Conservation (phyloP, 768 basidiomycete genomes). For the Phaeotremella skinneri region DNA sequence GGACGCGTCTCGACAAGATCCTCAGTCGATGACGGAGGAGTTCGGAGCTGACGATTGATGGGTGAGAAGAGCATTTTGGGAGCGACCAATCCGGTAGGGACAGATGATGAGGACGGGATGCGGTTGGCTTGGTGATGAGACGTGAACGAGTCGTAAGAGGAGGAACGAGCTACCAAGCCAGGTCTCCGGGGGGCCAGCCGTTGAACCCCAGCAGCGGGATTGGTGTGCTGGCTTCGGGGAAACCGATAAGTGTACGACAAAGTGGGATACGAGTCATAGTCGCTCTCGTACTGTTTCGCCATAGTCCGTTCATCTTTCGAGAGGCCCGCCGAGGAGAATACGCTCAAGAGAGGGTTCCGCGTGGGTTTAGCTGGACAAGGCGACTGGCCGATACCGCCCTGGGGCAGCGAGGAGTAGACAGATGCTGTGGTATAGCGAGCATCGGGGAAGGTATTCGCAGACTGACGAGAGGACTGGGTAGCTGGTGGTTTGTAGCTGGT, state of each 20-base stretch:
- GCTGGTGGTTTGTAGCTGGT: conserved; percentile 22
- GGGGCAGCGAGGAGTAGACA: conserved; percentile 5
- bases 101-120: conserved; percentile 36
- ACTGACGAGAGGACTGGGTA: background rate
- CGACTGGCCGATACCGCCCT: conserved; percentile 31
- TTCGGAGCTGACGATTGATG: conserved; percentile 29
- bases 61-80: conserved; percentile 45
- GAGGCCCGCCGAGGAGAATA: conserved; percentile 12
- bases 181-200: conserved; percentile 4
- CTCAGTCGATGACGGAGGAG: conserved; percentile 8
- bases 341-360: conserved; percentile 2
- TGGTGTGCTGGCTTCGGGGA: background rate
- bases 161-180: conserved; percentile 15
- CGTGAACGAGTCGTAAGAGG: conserved; percentile 25
- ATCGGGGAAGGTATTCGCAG: background rate
- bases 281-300: conserved; percentile 5
- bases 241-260: conserved; percentile 2
- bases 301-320: background rate
- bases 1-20: conserved; percentile 8
- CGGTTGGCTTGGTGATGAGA: conserved; percentile 7
- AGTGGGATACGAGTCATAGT: background rate
- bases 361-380: conserved; percentile 12
- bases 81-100: conserved; percentile 40
- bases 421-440: background rate
- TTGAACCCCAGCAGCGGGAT: conserved; percentile 1